A percentile compares a stretch with the other conserved stretches of the same genome.
These are phyloP conservation scores for Penicillium sp. DNA, from an alignment of 2,329 filamentous ascomycete genomes.

Conservation along the genomic window DNA sequence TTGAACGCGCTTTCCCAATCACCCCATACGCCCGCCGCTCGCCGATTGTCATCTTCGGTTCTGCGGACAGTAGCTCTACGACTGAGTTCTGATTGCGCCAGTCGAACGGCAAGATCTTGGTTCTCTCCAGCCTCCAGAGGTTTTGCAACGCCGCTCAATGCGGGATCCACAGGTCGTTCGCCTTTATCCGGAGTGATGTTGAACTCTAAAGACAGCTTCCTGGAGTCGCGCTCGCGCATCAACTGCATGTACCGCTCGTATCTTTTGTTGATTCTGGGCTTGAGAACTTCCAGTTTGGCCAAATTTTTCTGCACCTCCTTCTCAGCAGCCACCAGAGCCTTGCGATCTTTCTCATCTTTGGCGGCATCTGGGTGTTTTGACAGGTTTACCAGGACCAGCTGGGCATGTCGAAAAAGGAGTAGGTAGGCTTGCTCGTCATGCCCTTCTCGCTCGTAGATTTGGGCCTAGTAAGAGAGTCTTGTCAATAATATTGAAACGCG, in stretches of 20 bases:
- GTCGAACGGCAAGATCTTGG: conserved; percentile 71
- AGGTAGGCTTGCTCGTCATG: conserved; percentile 88
- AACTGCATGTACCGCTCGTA: conserved; percentile 67
- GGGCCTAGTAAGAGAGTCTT: conserved; percentile 57
- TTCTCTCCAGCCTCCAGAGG: conserved; percentile 71
- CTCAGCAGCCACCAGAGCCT: conserved; percentile 56
- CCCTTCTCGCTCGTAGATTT: conserved; percentile 80
- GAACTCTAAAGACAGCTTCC: conserved; percentile 29
- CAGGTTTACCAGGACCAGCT: conserved; percentile 76
- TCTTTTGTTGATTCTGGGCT: conserved; percentile 71
- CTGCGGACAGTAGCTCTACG: conserved; percentile 64
- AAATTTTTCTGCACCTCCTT: conserved; percentile 66
- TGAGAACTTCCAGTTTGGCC: conserved; percentile 72
- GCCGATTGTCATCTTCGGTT: conserved; percentile 54
- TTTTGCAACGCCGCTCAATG: conserved; percentile 57
- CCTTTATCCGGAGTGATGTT: conserved; percentile 14
- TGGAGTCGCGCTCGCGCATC: conserved; percentile 46
- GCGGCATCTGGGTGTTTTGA: conserved; percentile 70
- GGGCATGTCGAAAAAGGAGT: conserved; percentile 84
- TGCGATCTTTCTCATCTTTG: conserved; percentile 61
- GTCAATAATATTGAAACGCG: neutral
- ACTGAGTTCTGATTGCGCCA: conserved; percentile 71
- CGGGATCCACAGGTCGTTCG: conserved; percentile 53
- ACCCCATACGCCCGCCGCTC: conserved; percentile 55
- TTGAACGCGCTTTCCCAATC: conserved; percentile 51